Evolutionary conservation across 306 rosid genomes (phyloP).

Genomic region (Cucurbita argyrosperma): DNA sequence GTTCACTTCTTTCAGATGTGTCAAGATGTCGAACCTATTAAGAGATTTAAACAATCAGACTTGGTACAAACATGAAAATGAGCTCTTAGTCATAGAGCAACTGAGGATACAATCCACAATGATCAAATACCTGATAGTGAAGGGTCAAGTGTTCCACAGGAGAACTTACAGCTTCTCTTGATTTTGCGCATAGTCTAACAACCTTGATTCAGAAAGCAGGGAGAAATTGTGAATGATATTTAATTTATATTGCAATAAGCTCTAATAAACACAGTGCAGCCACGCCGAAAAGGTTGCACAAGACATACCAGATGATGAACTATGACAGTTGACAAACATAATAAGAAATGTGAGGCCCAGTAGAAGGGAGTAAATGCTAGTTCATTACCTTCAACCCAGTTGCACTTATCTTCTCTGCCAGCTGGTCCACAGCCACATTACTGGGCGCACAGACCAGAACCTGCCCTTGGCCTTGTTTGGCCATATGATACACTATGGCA

Average conservation of each 20-base stretch:
- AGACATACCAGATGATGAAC: neutral
- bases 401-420: conserved; percentile 97
- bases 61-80: neutral
- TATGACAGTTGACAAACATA: neutral
- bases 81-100: neutral
- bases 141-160: conserved; percentile 98
- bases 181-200: conserved; percentile 94
- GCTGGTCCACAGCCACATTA: conserved; percentile 92
- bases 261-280: neutral
- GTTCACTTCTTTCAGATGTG: conserved; percentile 98
- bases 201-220: conserved; percentile 32
- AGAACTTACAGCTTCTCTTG: conserved; percentile 99
- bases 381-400: conserved; percentile 87
- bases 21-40: conserved; percentile 95
- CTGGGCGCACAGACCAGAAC: conserved; percentile 99
- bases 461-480: conserved; percentile 99
- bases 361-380: neutral
- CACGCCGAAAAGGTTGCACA: neutral
- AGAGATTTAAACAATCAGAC: conserved; percentile 2
- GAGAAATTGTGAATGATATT: neutral
- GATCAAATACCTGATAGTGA: conserved; percentile 76
- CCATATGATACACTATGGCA: conserved; percentile 99
- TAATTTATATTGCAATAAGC: neutral
- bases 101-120: neutral
- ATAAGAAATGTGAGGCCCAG: neutral